Conservation (phyloP, 345 rosid genomes). For the Raphanus raphanistrum region DNA sequence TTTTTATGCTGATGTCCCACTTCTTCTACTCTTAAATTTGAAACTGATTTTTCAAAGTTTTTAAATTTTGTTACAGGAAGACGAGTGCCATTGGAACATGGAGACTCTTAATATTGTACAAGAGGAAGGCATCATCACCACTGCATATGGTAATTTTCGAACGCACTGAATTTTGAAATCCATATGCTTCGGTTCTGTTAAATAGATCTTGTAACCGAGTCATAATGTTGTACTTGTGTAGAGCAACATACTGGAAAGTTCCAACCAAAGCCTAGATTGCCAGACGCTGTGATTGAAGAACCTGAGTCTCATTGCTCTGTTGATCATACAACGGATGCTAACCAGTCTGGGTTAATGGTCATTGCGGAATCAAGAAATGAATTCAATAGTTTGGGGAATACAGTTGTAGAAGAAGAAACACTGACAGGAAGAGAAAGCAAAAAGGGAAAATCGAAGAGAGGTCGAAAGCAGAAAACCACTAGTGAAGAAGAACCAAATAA, state of each 20-base stretch:
- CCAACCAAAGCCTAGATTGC: constrained; percentile 50
- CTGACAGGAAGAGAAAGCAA: constrained; percentile 27
- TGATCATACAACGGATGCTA: constrained; percentile 36
- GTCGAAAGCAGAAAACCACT: constrained; percentile 46
- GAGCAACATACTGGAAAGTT: constrained; percentile 45
- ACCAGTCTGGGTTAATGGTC: constrained; percentile 21
- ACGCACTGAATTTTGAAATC: not conserved
- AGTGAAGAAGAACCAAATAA: constrained; percentile 44
- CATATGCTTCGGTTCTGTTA: not conserved
- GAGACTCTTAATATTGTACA: constrained; percentile 45
- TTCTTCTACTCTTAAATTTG: not conserved
- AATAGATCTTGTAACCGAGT: not conserved
- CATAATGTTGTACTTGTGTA: constrained; percentile 2
- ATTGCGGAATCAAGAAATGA: constrained; percentile 24
- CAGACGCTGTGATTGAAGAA: constrained; percentile 38
- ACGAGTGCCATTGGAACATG: constrained; percentile 37
- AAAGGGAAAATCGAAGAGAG: constrained; percentile 17
- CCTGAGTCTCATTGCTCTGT: constrained; percentile 37
- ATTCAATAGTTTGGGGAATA: not conserved
- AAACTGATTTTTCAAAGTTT: constrained; percentile 5
- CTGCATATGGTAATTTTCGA: constrained; percentile 24
- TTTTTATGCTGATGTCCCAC: not conserved
- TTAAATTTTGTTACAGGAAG: constrained; percentile 30
- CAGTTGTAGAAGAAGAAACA: constrained; percentile 31
- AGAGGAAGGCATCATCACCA: constrained; percentile 39